phyloP scores from a whole-genome alignment of 2,329 filamentous ascomycete genomes.

The Helotiales sp. region DNA sequence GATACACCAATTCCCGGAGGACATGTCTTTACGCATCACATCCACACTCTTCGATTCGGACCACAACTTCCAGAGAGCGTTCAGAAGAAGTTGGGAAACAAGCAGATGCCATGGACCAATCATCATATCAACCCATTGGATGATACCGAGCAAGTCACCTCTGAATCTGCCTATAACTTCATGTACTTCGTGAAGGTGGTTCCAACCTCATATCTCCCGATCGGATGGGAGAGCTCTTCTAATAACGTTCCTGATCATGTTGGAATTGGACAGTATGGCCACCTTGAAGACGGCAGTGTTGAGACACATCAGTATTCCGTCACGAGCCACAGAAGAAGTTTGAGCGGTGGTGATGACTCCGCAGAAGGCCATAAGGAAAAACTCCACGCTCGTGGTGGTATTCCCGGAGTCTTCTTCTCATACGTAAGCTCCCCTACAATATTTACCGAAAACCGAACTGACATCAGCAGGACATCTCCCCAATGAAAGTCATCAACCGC shows the following conservation, averaged over 20 bases:
- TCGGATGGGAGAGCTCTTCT: conserved; percentile 73
- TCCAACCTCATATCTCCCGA: conserved; percentile 88
- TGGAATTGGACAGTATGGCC: conserved; percentile 71
- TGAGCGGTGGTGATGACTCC: conserved; percentile 81
- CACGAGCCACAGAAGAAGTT: conserved; percentile 90
- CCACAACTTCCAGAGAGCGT: conserved; percentile 83
- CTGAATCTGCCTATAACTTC: conserved; percentile 88
- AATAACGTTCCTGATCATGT: conserved; percentile 52
- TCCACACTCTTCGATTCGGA: conserved; percentile 91
- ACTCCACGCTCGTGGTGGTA: conserved; percentile 85
- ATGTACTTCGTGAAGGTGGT: conserved; percentile 99
- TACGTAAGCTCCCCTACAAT: conserved; percentile 66
- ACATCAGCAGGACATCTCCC: conserved; percentile 81
- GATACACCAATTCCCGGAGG: conserved; percentile 68
- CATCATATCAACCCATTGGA: conserved; percentile 94
- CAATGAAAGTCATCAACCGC: conserved; percentile 99
- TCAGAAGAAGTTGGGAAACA: conserved; percentile 61
- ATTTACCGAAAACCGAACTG: conserved; percentile 19
- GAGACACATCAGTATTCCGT: conserved; percentile 99
- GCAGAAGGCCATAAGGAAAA: conserved; percentile 92
- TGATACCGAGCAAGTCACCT: conserved; percentile 73
- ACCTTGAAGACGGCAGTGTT: conserved; percentile 74
- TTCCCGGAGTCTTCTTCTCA: conserved; percentile 97
- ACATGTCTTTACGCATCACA: conserved; percentile 87
- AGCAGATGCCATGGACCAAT: conserved; percentile 73